phyloP scores from a whole-genome alignment of 2,329 filamentous ascomycete species.

The Pseudogymnoascus sp. region DNA sequence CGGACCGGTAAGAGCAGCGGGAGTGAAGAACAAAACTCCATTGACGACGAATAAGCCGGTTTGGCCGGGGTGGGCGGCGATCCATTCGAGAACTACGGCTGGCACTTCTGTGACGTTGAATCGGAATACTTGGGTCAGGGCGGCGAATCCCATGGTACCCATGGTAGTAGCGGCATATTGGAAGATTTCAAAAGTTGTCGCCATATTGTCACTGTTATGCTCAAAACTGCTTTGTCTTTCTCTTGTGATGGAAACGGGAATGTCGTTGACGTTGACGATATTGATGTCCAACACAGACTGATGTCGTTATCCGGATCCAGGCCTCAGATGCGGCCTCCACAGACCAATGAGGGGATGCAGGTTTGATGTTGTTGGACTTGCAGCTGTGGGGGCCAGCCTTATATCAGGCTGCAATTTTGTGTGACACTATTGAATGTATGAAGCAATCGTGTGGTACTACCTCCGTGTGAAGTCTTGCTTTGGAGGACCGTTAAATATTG shows the following conservation, averaged over 20 bases:
- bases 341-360: not conserved
- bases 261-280: not conserved
- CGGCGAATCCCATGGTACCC: not conserved
- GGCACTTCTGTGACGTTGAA: not conserved
- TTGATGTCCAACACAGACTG: not conserved
- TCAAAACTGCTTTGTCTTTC: not conserved
- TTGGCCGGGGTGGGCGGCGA: conserved; percentile 14
- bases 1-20: conserved; percentile 16
- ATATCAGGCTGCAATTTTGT: not conserved
- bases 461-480: too few species aligned
- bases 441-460: not conserved
- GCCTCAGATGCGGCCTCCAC: not conserved
- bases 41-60: conserved; percentile 14
- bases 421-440: not conserved
- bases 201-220: not conserved
- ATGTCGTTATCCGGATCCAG: not conserved
- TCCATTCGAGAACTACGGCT: not conserved
- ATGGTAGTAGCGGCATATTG: not conserved
- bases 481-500: not conserved
- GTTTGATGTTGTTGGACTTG: not conserved
- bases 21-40: conserved; percentile 16
- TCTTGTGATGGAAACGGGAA: not conserved
- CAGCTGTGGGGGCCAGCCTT: not conserved
- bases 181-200: not conserved
- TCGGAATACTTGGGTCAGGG: not conserved